Base-by-base conservation (phyloP, 768 basidiomycete species). In the Auricularia heimuer region DNA sequence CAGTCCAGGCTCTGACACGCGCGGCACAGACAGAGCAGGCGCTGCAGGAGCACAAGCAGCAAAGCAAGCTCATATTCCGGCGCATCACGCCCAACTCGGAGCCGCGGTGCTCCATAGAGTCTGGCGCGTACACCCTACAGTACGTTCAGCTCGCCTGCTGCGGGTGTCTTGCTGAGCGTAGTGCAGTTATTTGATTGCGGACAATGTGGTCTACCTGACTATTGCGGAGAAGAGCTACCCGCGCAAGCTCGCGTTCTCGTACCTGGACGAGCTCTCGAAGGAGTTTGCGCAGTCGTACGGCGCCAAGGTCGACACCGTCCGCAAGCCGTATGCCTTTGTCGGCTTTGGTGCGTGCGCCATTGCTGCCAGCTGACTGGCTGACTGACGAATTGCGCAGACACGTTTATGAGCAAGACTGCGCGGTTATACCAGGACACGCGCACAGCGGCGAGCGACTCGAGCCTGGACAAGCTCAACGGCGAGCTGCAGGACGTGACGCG, bases 241-340 rank as follows among this genome's bases (percentile, higher is more conserved):
- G 24, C 83, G 96, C 66, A 98, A 98, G 76, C 85, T 98, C 39
- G 94, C 94, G 1, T 99, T 99, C 77, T 94, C 94, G 7, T 99
- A 94, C 76, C 83, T 99, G 61, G 94, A 98, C 69, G 97, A 99
- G 76, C 82, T 99, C 54, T 90, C 92, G 29, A 98, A 97, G 72
- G 97, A 99, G 76, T 99, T 99, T 73, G 83, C 89, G 45, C 84
- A 85, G 62, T 90, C 90, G 4, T 99, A 98, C 75, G 97, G 94
- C 10, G 81, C 91, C 4, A 96, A 94, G 75, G 92, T 98, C 21
- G 96, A 98, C 71, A 82, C 85, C 18, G 89, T 90, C 18, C 85
- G 93, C 68, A 93, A 96, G 75, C 97, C 97, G n/a, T 99, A 99
- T 74, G 96, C 97, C 33, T 98, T 98, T 73, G 90, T 98, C 66